phyloP scores from a whole-genome alignment of 352 stramenopile species.

The Pythium aquatile region DNA sequence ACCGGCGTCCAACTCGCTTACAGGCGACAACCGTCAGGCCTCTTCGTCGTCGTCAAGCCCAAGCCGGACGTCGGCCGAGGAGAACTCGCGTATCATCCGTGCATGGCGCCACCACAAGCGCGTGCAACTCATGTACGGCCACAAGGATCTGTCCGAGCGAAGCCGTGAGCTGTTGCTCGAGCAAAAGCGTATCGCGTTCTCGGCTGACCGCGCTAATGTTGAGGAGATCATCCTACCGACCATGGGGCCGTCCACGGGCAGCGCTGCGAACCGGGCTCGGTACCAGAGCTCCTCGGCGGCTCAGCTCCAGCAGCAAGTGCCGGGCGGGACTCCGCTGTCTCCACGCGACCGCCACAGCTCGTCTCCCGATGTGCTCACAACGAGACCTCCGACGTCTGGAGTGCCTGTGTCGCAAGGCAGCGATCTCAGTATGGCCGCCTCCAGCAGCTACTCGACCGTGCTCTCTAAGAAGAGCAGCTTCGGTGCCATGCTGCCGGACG shows the following conservation, averaged over 20 bases:
- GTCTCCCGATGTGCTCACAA: conserved; percentile 33
- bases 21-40: conserved; percentile 20
- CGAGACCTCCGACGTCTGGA: conserved; percentile 30
- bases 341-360: conserved; percentile 30
- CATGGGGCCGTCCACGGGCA: conserved; percentile 29
- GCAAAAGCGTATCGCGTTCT: conserved; percentile 87
- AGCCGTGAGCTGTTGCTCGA: conserved; percentile 82
- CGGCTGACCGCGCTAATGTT: conserved; percentile 75
- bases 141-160: conserved; percentile 79
- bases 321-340: conserved; percentile 4
- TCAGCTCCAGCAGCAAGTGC: neutral
- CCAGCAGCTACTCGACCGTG: neutral
- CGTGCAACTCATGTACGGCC: conserved; percentile 84
- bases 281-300: conserved; percentile 3
- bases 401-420: neutral
- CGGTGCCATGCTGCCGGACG: conserved; percentile 25
- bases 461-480: conserved; percentile 57
- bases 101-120: conserved; percentile 86
- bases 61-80: conserved; percentile 59
- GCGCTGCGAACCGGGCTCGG: conserved; percentile 7
- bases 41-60: conserved; percentile 47
- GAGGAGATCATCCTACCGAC: conserved; percentile 84
- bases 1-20: conserved; percentile 12
- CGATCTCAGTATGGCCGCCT: neutral
- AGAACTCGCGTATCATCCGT: conserved; percentile 77